Conservation (phyloP, 768 basidiomycete species). For the Mycena alexandri region DNA sequence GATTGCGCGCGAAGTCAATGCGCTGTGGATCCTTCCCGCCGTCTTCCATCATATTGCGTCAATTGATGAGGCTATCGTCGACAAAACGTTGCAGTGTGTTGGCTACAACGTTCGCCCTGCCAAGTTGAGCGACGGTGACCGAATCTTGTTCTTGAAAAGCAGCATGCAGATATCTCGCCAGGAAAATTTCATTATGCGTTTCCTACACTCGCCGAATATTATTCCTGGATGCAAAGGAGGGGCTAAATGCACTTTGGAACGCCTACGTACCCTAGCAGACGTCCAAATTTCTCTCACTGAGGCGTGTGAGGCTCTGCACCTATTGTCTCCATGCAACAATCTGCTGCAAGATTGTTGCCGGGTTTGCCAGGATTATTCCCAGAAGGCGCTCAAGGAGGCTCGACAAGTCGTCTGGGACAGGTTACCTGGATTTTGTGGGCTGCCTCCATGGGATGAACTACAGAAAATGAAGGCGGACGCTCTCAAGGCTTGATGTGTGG, state of each 20-base stretch:
- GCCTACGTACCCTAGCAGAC: no score
- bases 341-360: neutral
- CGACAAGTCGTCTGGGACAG: constrained; percentile 36
- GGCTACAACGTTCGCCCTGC: neutral
- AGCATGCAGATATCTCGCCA: neutral
- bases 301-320: no score
- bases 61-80: neutral
- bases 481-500: no score
- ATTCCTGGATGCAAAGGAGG: neutral
- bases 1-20: constrained; percentile 27
- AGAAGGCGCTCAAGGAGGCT: constrained; percentile 6
- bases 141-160: neutral
- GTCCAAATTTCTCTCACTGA: no score
- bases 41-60: constrained; percentile 1
- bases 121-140: neutral
- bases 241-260: neutral
- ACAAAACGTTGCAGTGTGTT: neutral
- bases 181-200: neutral
- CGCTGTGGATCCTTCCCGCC: constrained; percentile 26
- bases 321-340: no score
- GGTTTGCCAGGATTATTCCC: neutral
- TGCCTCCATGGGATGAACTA: constrained; percentile 40
- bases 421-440: constrained; percentile 38
- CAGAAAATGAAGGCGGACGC: constrained; percentile 28
- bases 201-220: neutral